Conservation (phyloP, 2,329 filamentous ascomycete genomes). For the Calonectria honghensis region DNA sequence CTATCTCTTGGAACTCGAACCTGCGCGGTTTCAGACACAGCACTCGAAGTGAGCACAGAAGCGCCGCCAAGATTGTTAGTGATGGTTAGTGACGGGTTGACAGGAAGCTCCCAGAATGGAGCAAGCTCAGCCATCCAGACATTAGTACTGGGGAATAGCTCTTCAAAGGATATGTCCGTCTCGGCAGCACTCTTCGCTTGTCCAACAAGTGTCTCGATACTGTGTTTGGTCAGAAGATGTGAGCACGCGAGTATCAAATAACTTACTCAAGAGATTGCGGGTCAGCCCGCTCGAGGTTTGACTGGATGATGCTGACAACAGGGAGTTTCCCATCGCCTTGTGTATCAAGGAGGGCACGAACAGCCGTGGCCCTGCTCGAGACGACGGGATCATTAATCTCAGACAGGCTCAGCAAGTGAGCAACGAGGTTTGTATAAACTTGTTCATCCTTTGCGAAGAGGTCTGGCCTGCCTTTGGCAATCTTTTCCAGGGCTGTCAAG, state of each 20-base stretch:
- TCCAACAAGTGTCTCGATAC: constrained; percentile 72
- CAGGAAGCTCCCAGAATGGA: constrained; percentile 68
- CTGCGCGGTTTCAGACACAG: constrained; percentile 47
- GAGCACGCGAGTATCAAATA: background rate
- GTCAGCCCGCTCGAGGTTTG: constrained; percentile 71
- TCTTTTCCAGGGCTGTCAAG: constrained; percentile 68
- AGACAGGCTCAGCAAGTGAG: constrained; percentile 71
- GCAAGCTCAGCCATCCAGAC: constrained; percentile 81
- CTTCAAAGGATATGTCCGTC: constrained; percentile 57
- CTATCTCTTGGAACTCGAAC: constrained; percentile 74
- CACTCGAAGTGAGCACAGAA: constrained; percentile 75
- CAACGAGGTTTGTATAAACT: constrained; percentile 70
- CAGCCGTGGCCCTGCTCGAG: constrained; percentile 63
- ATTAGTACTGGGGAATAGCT: constrained; percentile 77
- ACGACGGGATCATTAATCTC: constrained; percentile 66
- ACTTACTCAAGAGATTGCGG: constrained; percentile 71
- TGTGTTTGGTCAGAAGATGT: constrained; percentile 48
- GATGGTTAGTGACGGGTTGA: constrained; percentile 81
- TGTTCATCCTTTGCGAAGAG: constrained; percentile 67
- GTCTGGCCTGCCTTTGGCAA: constrained; percentile 66
- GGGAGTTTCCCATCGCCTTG: constrained; percentile 65
- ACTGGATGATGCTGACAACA: constrained; percentile 71
- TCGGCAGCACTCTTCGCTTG: constrained; percentile 63
- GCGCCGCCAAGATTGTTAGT: constrained; percentile 83
- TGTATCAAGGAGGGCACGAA: constrained; percentile 69